Base-by-base conservation (phyloP, 768 basidiomycete species). In the Xanthoconium stramineum region DNA sequence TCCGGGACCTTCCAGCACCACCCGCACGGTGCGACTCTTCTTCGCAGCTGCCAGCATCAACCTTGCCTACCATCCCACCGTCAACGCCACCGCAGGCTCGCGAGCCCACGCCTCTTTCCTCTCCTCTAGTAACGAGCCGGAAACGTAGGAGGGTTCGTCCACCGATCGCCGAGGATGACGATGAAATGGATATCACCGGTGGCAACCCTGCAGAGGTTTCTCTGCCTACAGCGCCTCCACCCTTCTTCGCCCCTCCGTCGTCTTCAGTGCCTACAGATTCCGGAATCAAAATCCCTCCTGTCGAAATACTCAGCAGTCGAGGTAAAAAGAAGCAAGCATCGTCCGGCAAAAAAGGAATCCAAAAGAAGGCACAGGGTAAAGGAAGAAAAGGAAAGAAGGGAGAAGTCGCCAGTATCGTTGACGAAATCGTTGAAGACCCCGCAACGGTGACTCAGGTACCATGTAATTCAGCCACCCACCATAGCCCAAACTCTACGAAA, bases 161-260 rank as follows among this genome's bases (percentile, higher is more conserved):
- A 10, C 54, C 24, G 5, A 38, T 63, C 28, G 53, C 39, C 9
- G 57, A 59, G 0, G 49, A 58, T 28, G 60, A 62, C 1, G 63
- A 57, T 15, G 59, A 61, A 33, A 61, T 64, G 47, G 56, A 66
- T 47, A 20, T 55, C 24, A 53, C 55, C 12, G 47, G 37, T 44
- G 46, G 38, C 20, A 35, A 28, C 13, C 38, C 49, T 15, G 17
- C 14, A 2, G 35, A 37, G 37, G 29, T 33, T 9, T 53, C 61
- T 24, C 44, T 50, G 3, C 40, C 33, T 12, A 57, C 65, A 42
- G 72, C 69, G 6, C 80, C 80, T 33, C 72, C 75, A 4, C 76
- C 76, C 17, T 81, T 79, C 62, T 81, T 81, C 40, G 77, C 78
- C 12, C 68, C 73, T 5, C 75, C 80, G 8, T 78, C 81, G 12